Evolutionary conservation across 441 rosid genomes (phyloP).

Genomic region (Eruca vesicaria): DNA sequence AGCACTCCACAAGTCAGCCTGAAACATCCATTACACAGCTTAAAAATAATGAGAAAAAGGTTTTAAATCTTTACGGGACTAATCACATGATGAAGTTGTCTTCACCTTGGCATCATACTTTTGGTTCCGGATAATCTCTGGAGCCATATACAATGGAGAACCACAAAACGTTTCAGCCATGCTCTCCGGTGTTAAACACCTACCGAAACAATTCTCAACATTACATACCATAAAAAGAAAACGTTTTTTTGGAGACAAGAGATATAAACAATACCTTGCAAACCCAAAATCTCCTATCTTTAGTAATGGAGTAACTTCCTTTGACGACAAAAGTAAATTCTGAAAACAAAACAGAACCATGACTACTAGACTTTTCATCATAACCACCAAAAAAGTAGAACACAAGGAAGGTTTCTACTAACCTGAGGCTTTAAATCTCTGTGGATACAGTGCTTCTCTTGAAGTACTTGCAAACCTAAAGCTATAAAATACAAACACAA

Average conservation of each 20-base stretch:
- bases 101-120: slow-evolving; percentile 91
- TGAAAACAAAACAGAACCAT: slow-evolving; percentile 31
- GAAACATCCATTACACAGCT: slow-evolving; percentile 27
- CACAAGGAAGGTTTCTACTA: neutral
- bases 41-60: neutral
- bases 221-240: neutral
- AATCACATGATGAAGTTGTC: neutral
- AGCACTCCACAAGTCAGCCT: slow-evolving; percentile 97
- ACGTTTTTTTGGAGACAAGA: neutral
- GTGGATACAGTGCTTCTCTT: slow-evolving; percentile 76
- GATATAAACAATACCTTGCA: slow-evolving; percentile 56
- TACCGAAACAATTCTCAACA: slow-evolving; percentile 20
- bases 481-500: slow-evolving; percentile 43
- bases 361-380: neutral
- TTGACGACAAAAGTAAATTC: slow-evolving; percentile 73
- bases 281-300: slow-evolving; percentile 95
- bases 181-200: slow-evolving; percentile 63
- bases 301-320: slow-evolving; percentile 52
- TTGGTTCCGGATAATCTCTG: slow-evolving; percentile 69
- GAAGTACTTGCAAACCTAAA: slow-evolving; percentile 82
- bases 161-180: slow-evolving; percentile 82
- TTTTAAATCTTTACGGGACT: too few species aligned
- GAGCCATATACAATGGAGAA: slow-evolving; percentile 92
- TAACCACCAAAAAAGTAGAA: neutral
- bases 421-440: slow-evolving; percentile 93